Conservation (phyloP, 2,329 filamentous ascomycete species). For the Pseudogymnoascus sp. region DNA sequence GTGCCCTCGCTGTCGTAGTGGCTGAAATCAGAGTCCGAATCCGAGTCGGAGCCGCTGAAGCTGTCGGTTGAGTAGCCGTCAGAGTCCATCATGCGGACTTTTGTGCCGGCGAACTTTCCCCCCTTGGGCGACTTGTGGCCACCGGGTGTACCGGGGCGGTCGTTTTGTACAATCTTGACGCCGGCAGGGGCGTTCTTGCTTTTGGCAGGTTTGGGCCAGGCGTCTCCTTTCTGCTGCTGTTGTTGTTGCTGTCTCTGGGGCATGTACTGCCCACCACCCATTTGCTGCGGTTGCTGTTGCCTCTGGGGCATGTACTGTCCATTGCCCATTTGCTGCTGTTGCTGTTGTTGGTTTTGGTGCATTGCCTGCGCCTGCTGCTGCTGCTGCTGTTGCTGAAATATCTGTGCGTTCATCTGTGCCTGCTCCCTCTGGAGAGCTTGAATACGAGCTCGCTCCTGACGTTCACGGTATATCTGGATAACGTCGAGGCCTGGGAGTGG, state of each 20-base stretch:
- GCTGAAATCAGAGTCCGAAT: slow-evolving; percentile 11
- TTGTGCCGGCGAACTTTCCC: background rate
- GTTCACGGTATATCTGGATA: slow-evolving; percentile 14
- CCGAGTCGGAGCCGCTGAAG: slow-evolving; percentile 11
- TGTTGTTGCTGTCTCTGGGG: slow-evolving; percentile 11
- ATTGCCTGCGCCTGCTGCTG: background rate
- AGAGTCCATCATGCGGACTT: background rate
- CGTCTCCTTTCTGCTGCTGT: slow-evolving; percentile 8
- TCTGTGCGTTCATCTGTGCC: background rate
- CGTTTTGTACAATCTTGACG: background rate
- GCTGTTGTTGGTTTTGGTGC: slow-evolving; percentile 11
- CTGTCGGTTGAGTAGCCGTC: slow-evolving; percentile 7
- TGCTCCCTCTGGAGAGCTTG: slow-evolving; percentile 12
- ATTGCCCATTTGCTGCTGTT: background rate
- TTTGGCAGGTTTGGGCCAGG: background rate
- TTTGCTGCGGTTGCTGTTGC: slow-evolving; percentile 7
- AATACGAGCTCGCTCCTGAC: slow-evolving; percentile 16
- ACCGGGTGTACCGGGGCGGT: background rate
- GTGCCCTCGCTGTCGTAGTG: slow-evolving; percentile 9
- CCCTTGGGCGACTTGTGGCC: background rate
- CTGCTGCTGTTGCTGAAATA: background rate
- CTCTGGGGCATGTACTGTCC: slow-evolving; percentile 1
- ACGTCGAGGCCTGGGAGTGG: slow-evolving; percentile 16
- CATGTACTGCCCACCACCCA: background rate
- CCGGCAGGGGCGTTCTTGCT: background rate